A percentile compares a stretch with the other conserved stretches of the same genome.
Conservation (phyloP, 2,329 filamentous ascomycete genomes). For the Scytalidium lignicola region DNA sequence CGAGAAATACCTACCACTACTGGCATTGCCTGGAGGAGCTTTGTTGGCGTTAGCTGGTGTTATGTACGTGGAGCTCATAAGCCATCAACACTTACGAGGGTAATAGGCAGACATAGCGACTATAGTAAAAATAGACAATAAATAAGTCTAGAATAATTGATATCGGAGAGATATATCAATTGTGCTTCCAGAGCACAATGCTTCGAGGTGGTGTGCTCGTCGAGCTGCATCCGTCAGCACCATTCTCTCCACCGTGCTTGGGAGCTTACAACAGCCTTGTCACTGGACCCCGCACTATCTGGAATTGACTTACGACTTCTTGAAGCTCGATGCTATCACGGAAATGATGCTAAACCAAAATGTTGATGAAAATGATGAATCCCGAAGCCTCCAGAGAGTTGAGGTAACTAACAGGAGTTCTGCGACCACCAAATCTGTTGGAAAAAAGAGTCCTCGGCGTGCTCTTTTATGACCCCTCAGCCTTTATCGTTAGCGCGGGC, state of each 20-base stretch:
- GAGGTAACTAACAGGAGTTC: background rate
- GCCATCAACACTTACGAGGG: slow-evolving; percentile 25
- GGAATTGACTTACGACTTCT: background rate
- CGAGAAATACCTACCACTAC: slow-evolving; percentile 14
- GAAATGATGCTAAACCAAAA: background rate
- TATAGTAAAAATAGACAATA: background rate
- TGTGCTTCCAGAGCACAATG: background rate
- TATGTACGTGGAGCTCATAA: background rate
- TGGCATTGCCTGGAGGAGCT: slow-evolving; percentile 24
- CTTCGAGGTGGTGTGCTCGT: background rate
- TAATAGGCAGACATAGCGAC: slow-evolving; percentile 25
- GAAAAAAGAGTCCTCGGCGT: background rate
- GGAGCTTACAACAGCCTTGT: background rate
- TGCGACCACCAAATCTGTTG: background rate
- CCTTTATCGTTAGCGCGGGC: background rate
- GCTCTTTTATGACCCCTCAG: background rate
- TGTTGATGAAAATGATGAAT: background rate
- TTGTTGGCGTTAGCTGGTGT: slow-evolving; percentile 12
- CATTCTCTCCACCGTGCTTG: background rate
- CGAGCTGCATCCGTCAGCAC: background rate
- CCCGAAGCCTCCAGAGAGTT: background rate
- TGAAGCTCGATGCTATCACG: background rate
- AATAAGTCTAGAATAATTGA: background rate
- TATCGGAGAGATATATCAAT: no score
- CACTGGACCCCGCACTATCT: background rate